Conservation (phyloP, 2,329 filamentous ascomycete species). For the Colletotrichum shisoi region DNA sequence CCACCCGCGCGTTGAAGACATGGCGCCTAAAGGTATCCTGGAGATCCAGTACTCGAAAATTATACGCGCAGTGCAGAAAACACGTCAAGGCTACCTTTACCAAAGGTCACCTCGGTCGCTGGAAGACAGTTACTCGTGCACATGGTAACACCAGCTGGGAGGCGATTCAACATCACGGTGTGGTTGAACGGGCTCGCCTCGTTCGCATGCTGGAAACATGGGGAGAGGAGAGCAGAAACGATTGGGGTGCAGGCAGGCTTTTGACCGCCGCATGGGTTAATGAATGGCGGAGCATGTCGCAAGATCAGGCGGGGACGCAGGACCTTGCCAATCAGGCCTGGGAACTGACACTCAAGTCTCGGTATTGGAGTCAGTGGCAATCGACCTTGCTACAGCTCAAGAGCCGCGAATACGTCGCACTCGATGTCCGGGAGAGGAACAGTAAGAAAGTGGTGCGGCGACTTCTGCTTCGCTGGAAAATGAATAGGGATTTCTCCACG, state of each 20-base stretch:
- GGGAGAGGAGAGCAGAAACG: slow-evolving; percentile 25
- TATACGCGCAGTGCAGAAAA: slow-evolving; percentile 35
- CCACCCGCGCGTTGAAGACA: slow-evolving; percentile 9
- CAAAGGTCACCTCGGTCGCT: slow-evolving; percentile 28
- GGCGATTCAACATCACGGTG: slow-evolving; percentile 11
- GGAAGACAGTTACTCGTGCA: slow-evolving; percentile 28
- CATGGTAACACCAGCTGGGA: slow-evolving; percentile 24
- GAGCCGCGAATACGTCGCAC: slow-evolving; percentile 36
- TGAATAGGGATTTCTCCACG: background rate
- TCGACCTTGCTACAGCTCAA: slow-evolving; percentile 38
- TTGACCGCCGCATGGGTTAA: slow-evolving; percentile 33
- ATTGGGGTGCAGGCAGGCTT: slow-evolving; percentile 16
- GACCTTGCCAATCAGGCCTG: slow-evolving; percentile 17
- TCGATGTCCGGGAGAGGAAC: slow-evolving; percentile 37
- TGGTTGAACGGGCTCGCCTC: slow-evolving; percentile 2
- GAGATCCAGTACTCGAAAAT: slow-evolving; percentile 31
- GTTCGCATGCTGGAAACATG: slow-evolving; percentile 20
- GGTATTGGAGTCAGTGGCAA: slow-evolving; percentile 39
- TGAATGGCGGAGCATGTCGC: slow-evolving; percentile 37
- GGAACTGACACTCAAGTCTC: slow-evolving; percentile 27
- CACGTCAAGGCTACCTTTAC: slow-evolving; percentile 32
- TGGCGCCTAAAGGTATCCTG: slow-evolving; percentile 28
- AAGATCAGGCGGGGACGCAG: slow-evolving; percentile 12
- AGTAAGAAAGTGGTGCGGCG: slow-evolving; percentile 32
- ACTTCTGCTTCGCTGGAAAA: slow-evolving; percentile 36